Evolutionary conservation across 352 stramenopile genomes (phyloP).

Genomic region (Pilasporangium apinafurcum): DNA sequence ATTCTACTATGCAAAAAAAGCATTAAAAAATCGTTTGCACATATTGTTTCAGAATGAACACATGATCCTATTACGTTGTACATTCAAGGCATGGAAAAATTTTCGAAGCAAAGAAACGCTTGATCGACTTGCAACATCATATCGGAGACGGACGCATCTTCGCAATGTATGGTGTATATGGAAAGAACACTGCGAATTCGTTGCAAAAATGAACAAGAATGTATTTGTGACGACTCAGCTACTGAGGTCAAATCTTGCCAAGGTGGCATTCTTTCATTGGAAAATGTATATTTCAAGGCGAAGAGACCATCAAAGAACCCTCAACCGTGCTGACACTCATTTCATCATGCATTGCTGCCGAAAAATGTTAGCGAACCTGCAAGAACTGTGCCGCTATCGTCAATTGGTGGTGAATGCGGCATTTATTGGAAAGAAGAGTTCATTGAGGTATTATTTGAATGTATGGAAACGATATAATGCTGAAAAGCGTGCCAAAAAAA

Average conservation of each 20-base stretch:
- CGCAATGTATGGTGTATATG: conserved; percentile 14
- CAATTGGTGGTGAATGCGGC: too few species aligned
- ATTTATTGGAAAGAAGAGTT: too few species aligned
- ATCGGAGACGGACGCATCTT: conserved; percentile 7
- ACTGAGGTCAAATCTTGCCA: conserved; percentile 14
- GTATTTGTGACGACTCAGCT: conserved; percentile 18
- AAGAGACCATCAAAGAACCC: not conserved
- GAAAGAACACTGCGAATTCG: conserved; percentile 7
- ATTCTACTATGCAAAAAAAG: not conserved
- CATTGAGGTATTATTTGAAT: too few species aligned
- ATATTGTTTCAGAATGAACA: conserved; percentile 5
- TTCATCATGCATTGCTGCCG: not conserved
- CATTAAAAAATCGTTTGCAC: conserved; percentile 5
- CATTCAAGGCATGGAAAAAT: conserved; percentile 4
- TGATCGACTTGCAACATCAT: conserved; percentile 5
- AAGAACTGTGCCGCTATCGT: too few species aligned
- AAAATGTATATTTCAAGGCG: conserved; percentile 6
- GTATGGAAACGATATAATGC: too few species aligned
- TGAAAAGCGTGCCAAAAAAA: too few species aligned
- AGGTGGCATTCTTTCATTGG: conserved; percentile 18
- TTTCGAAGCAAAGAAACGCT: conserved; percentile 11
- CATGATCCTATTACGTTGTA: conserved; percentile 1
- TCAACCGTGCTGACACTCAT: conserved; percentile 7
- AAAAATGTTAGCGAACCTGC: not conserved
- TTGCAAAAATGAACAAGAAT: conserved; percentile 17